phyloP scores from a whole-genome alignment of 371 early-diverging fungal species.

The Saksenaea vasiformis region DNA sequence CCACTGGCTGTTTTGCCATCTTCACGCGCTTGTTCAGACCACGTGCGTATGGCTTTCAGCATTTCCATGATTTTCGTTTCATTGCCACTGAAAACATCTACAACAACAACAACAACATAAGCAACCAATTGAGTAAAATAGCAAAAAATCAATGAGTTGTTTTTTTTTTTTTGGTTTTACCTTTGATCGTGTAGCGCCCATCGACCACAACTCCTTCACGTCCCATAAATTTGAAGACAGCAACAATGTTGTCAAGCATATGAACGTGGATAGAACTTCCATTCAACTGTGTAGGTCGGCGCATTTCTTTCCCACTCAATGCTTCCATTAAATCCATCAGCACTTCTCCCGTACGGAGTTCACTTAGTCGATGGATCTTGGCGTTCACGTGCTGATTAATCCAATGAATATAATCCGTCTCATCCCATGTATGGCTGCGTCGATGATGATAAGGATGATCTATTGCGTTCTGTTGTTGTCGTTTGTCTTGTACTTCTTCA shows the following conservation, averaged over 20 bases:
- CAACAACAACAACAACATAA: neutral
- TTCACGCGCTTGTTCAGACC: conserved; percentile 17
- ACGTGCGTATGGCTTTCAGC: conserved; percentile 45
- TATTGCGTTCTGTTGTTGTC: neutral
- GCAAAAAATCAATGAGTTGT: neutral
- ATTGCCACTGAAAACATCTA: conserved; percentile 53
- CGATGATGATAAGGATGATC: neutral
- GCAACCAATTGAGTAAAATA: neutral
- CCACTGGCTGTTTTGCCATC: conserved; percentile 31
- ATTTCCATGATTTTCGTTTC: conserved; percentile 51
- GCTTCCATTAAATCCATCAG: conserved; percentile 53
- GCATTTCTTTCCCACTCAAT: conserved; percentile 51
- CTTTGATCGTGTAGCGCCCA: conserved; percentile 56
- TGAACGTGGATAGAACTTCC: conserved; percentile 16
- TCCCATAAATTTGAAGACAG: conserved; percentile 67
- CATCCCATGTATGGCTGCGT: conserved; percentile 17
- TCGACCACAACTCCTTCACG: conserved; percentile 56
- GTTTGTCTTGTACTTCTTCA: conserved; percentile 3
- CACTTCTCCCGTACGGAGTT: conserved; percentile 51
- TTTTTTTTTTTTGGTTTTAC: too few species aligned
- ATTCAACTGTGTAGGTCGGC: conserved; percentile 21
- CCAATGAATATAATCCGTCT: conserved; percentile 53
- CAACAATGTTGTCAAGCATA: conserved; percentile 58
- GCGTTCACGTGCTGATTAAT: conserved; percentile 49
- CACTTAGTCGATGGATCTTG: conserved; percentile 25